Base-by-base conservation (phyloP, 805 yeast species). In the Yarrowia sp. region DNA sequence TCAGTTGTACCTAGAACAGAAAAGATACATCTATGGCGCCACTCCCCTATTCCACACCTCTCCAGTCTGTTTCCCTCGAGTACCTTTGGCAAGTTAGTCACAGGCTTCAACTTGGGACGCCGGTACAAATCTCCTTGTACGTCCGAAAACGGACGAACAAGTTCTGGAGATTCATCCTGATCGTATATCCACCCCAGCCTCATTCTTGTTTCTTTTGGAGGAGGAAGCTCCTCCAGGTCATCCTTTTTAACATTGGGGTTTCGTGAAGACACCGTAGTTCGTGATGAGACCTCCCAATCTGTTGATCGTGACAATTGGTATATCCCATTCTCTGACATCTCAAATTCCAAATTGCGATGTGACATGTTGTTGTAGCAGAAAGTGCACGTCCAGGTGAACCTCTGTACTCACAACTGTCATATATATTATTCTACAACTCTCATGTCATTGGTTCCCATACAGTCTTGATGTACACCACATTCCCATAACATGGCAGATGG, bases 11-110 rank as follows among this genome's bases (percentile, higher is more conserved):
- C 58, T 3, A 52, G 58, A 38, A 52, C 58, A 3, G 58, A 33
- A 15, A 52, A 52, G 2, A 52, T 9, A 52, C 58, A 36, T n/a
- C 58, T 36, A 40, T 38, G 33, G 19, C 58, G 58, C 58, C 58
- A 52, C 38, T 52, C 43, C 3, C 43, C 58, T 15, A 13, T 8
- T 0, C 58, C 43, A 38, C 58, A 52, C n/a, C 58, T 36, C 13
- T 52, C 58, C 5, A 52, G 12, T 13, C 43, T 52, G 8, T 15
- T 9, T 15, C 43, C 43, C 19, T 52, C 58, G 2, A 52, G 15
- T 12, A 52, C 58, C 30, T 7, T 36, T 1, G 9, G 34, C 5
- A 14, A 36, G 34, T 19, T 13, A 4, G 17, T 6, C 17, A 19
- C 3, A 9, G 43, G 42, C 34, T 52, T 36, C 15, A 13, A 15